These are phyloP conservation scores for Penicillium brevicompactum DNA, from an alignment of 2,329 filamentous ascomycete species.

Conservation along the genomic window DNA sequence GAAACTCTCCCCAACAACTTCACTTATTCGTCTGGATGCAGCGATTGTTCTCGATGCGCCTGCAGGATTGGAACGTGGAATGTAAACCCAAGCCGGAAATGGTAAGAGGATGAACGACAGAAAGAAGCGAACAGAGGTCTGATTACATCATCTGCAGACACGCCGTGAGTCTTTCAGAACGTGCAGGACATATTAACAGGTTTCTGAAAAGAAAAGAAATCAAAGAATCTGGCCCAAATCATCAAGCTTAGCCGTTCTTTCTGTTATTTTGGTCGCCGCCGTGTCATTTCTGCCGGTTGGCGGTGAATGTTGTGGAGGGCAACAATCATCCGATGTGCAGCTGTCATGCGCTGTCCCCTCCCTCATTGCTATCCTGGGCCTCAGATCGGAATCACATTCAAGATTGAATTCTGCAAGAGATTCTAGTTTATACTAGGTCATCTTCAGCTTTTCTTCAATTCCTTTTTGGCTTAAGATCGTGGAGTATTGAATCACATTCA, in stretches of 20 bases:
- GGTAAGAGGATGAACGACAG: slow-evolving; percentile 16
- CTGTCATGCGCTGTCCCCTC: slow-evolving; percentile 8
- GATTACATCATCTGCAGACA: slow-evolving; percentile 14
- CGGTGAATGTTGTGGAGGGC: slow-evolving; percentile 27
- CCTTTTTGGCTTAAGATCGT: not conserved
- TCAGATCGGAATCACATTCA: not conserved
- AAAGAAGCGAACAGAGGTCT: slow-evolving; percentile 3
- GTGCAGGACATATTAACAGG: slow-evolving; percentile 7
- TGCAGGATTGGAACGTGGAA: slow-evolving; percentile 20
- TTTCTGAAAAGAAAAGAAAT: not conserved
- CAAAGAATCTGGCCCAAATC: not conserved
- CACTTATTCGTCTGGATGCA: not conserved
- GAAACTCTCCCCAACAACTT: not conserved
- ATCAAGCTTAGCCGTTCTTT: slow-evolving; percentile 5
- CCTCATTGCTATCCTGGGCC: not conserved
- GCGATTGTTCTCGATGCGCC: slow-evolving; percentile 11
- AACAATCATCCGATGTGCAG: slow-evolving; percentile 20
- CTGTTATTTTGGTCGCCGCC: slow-evolving; percentile 26
- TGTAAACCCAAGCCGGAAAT: slow-evolving; percentile 26
- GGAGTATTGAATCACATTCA: slow-evolving; percentile 4
- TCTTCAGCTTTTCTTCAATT: not conserved
- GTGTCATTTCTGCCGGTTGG: slow-evolving; percentile 25
- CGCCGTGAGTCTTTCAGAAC: slow-evolving; percentile 8
- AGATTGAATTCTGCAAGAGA: not conserved
- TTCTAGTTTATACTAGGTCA: not conserved